A percentile compares a stretch with the other conserved stretches of the same genome.
Conservation (phyloP, 768 basidiomycete species). For the Boletus eberwhitei region DNA sequence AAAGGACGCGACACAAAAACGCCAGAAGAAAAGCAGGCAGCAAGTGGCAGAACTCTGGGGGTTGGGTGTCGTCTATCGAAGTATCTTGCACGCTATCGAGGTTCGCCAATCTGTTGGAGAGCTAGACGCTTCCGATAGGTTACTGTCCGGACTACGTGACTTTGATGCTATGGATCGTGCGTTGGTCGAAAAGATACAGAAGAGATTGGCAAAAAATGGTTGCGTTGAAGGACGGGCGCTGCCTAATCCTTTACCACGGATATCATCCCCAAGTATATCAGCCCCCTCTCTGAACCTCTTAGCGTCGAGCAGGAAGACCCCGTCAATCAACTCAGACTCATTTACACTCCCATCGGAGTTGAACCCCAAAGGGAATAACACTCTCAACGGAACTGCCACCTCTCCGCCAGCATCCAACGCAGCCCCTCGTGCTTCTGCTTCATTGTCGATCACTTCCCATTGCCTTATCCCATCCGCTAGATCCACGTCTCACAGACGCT, state of each 20-base stretch:
- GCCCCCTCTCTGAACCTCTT: slow-evolving; percentile 19
- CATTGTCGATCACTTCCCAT: slow-evolving; percentile 5
- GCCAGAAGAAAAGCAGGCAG: slow-evolving; percentile 30
- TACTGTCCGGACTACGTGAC: slow-evolving; percentile 1
- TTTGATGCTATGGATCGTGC: slow-evolving; percentile 32
- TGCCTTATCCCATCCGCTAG: background rate
- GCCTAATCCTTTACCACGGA: slow-evolving; percentile 20
- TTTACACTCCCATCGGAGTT: background rate
- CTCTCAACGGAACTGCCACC: background rate
- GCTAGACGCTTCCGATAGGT: slow-evolving; percentile 3
- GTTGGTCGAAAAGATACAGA: slow-evolving; percentile 33
- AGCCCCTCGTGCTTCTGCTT: background rate
- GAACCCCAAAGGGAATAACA: background rate
- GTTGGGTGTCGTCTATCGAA: slow-evolving; percentile 36
- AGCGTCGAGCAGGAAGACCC: slow-evolving; percentile 7
- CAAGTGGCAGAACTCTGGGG: slow-evolving; percentile 36
- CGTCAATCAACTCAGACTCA: background rate
- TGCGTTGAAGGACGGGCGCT: slow-evolving; percentile 21
- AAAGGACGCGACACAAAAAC: slow-evolving; percentile 27
- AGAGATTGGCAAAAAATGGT: slow-evolving; percentile 31
- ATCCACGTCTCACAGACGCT: slow-evolving; percentile 10
- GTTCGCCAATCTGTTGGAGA: slow-evolving; percentile 4
- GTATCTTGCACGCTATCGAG: slow-evolving; percentile 27
- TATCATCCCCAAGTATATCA: slow-evolving; percentile 25
- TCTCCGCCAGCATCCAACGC: background rate